Evolutionary conservation across 371 early-diverging fungal species (phyloP), one percentile per base, ranked within the genome.

Genomic region (Rhizopus stolonifer): DNA sequence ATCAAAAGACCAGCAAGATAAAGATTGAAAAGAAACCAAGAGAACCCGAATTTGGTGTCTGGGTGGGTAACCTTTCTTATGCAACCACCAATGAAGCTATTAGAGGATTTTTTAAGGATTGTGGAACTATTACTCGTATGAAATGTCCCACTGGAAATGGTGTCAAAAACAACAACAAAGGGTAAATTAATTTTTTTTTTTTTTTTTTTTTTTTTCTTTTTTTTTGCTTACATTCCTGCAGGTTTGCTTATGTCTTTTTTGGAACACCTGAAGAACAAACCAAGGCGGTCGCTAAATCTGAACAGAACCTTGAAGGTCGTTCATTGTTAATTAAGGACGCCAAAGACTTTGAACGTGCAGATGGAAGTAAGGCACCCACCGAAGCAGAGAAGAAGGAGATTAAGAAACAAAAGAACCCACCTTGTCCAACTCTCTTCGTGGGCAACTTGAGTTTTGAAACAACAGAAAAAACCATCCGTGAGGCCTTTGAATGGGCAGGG

Each of bases 371-470:
- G 34, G 44, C 61, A 47, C 58, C 54, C 2, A 63, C 79, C 2
- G 70, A 69, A 36, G 59, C 52, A 24, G 74, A 77, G 13, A 74
- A 64, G 33, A 67, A 68, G 9, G 62, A 64, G 19, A 64, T 67
- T 6, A 67, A 66, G 42, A 69, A 73, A 54, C 80, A 79, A 57
- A 79, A 80, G 67, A 77, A 80, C 26, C 79, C 70, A 4, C 87
- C 89, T 22, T 79, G 85, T 36, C 80, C 89, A 24, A 87, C 92
- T 3, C 68, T 95, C 26, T 93, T 92, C 67, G 56, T 93, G 4
- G 93, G 92, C 26, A 93, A 93, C 72, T 62, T 95, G 52, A 69
- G 80, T 32, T 93, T 90, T 64, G 72, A 80, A 18, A 73, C 83
- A 14, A 86, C 85, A 18, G 74, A 81, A 38, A 81, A 85, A 25